Evolutionary conservation across 2,329 filamentous ascomycete genomes (phyloP).

Genomic region (Aspergillus calidoustus): DNA sequence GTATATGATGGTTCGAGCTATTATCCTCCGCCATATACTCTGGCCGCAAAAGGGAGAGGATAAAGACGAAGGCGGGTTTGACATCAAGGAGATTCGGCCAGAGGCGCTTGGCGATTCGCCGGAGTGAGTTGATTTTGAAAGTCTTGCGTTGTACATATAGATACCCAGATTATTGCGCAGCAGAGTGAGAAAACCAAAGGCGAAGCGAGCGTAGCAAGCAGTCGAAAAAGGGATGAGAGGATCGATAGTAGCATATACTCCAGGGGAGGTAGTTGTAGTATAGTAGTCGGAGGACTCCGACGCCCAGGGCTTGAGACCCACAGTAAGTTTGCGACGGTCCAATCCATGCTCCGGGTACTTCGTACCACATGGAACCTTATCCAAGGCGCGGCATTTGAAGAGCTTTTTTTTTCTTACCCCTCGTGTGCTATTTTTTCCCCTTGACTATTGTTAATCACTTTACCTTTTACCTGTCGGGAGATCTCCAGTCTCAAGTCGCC

Average conservation of each 20-base stretch:
- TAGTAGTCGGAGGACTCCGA: constrained; percentile 8
- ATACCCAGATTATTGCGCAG: background rate
- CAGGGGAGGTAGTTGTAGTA: background rate
- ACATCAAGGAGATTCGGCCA: constrained; percentile 38
- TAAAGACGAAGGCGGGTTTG: constrained; percentile 65
- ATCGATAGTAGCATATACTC: background rate
- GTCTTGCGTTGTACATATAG: background rate
- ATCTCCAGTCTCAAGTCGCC: background rate
- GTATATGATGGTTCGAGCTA: constrained; percentile 70
- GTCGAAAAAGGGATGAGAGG: too few relatives aligned
- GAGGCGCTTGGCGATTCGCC: constrained; percentile 22
- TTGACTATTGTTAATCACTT: background rate
- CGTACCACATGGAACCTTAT: constrained; percentile 19
- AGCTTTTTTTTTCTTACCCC: constrained; percentile 18
- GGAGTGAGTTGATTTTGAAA: constrained; percentile 16
- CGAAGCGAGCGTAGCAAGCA: too few relatives aligned
- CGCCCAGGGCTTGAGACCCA: constrained; percentile 4
- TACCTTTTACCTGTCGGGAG: background rate
- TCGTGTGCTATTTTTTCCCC: constrained; percentile 12
- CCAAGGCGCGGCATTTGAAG: background rate
- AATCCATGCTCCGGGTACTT: constrained; percentile 15
- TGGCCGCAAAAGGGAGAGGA: constrained; percentile 76
- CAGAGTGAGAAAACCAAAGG: too few relatives aligned
- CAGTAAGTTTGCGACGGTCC: constrained; percentile 3
- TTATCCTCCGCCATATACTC: constrained; percentile 69